These are phyloP conservation scores for Limonium bicolor DNA, from an alignment of 148 eudicot species.

Conservation along the genomic window DNA sequence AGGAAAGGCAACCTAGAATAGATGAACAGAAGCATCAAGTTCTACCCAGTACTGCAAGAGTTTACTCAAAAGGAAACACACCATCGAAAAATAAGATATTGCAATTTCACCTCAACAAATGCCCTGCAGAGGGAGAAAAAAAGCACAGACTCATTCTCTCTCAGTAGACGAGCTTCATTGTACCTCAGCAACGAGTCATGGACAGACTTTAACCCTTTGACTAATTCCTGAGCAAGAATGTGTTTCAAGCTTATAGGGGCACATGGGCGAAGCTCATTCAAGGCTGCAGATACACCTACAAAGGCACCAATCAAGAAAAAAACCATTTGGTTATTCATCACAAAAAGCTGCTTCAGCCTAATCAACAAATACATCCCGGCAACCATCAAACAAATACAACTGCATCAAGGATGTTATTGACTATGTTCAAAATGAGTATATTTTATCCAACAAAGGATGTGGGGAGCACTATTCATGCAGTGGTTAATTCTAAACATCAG, in stretches of 20 bases:
- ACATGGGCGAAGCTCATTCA: conserved; percentile 96
- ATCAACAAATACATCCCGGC: not conserved
- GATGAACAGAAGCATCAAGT: not conserved
- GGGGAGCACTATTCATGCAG: too few species aligned
- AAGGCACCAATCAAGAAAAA: conserved; percentile 1
- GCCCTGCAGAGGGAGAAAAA: conserved; percentile 92
- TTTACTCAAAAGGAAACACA: too few species aligned
- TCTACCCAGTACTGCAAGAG: too few species aligned
- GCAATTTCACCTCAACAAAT: conserved; percentile 59
- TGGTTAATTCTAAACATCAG: too few species aligned
- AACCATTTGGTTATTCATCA: not conserved
- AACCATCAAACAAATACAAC: too few species aligned
- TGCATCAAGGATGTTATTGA: too few species aligned
- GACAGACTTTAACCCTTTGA: conserved; percentile 69
- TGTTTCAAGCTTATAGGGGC: conserved; percentile 89
- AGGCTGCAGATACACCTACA: conserved; percentile 84
- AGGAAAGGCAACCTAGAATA: conserved; percentile 68
- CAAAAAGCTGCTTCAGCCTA: not conserved
- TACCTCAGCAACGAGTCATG: conserved; percentile 78
- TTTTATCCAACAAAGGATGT: too few species aligned
- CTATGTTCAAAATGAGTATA: too few species aligned
- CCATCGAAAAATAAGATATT: not conserved
- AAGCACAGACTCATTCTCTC: conserved; percentile 70
- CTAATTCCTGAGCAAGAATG: conserved; percentile 83
- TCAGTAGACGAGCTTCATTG: conserved; percentile 69